phyloP scores from a whole-genome alignment of 1,284 basidiomycete species.

The Prillingera fragicola region DNA sequence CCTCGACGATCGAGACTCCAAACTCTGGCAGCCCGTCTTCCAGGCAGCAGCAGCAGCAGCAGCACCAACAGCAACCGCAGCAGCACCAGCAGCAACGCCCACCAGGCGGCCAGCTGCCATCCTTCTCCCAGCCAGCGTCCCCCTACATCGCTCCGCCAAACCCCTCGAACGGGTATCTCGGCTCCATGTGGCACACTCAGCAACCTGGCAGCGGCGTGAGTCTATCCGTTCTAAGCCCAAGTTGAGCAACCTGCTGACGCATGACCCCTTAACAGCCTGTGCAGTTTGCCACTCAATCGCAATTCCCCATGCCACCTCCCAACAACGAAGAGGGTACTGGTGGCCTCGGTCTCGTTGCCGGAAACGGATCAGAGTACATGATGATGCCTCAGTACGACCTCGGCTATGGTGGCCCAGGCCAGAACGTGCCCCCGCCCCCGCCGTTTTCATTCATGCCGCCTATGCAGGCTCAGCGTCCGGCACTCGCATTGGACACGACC shows the following conservation, averaged over 20 bases:
- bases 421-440: neutral
- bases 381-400: conserved; percentile 4
- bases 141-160: neutral
- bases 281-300: conserved; percentile 5
- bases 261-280: conserved; percentile 6
- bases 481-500: conserved; percentile 25
- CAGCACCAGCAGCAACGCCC: neutral
- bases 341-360: conserved; percentile 13
- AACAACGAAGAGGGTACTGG: conserved; percentile 6
- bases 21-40: no score
- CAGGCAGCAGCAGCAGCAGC: neutral
- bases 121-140: neutral
- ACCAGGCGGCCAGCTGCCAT: neutral
- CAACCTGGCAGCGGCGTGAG: conserved; percentile 11
- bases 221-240: neutral
- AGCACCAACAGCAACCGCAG: neutral
- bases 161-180: no score
- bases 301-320: conserved; percentile 3
- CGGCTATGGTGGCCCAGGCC: neutral
- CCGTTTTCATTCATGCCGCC: neutral
- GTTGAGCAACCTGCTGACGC: neutral
- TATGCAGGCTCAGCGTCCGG: conserved; percentile 10
- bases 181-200: conserved; percentile 11
- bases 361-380: conserved; percentile 3
- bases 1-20: no score